Conservation (phyloP, 768 basidiomycete species). For the Suillus americanus region DNA sequence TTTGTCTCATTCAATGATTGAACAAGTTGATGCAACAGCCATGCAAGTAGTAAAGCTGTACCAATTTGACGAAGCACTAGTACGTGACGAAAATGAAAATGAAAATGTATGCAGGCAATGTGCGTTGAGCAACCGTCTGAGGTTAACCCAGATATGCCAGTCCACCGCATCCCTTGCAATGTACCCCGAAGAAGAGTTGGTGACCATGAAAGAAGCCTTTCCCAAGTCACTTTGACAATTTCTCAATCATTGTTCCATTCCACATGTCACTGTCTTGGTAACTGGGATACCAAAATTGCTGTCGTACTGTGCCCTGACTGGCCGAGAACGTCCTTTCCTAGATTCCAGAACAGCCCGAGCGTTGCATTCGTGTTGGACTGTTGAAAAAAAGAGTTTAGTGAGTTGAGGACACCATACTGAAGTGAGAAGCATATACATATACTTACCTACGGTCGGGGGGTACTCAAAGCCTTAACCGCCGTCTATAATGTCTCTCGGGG, state of each 20-base stretch:
- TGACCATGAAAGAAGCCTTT: conserved; percentile 57
- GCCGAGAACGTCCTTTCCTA: conserved; percentile 98
- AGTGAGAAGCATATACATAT: conserved; percentile 15
- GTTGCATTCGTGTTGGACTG: conserved; percentile 99
- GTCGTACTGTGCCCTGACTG: conserved; percentile 99
- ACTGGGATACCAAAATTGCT: conserved; percentile 37
- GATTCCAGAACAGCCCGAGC: conserved; percentile 95
- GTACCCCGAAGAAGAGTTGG: conserved; percentile 62
- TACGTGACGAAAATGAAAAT: conserved; percentile 64
- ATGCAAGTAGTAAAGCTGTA: conserved; percentile 77
- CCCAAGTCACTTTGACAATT: conserved; percentile 42
- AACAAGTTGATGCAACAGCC: conserved; percentile 76
- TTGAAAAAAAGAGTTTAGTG: conserved; percentile 1
- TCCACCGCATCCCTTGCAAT: conserved; percentile 71
- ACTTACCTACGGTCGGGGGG: conserved; percentile 66
- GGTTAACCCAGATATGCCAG: conserved; percentile 38
- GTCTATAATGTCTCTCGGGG: conserved; percentile 88
- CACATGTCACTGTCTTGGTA: conserved; percentile 11
- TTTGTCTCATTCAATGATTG: conserved; percentile 67
- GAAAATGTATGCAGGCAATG: conserved; percentile 56
- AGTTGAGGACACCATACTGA: neutral
- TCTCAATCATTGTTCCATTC: conserved; percentile 22
- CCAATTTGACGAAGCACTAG: conserved; percentile 75
- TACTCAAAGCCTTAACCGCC: conserved; percentile 99
- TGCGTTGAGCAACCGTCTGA: neutral